Evolutionary conservation across 192 early-diverging fungal species (phyloP).

Genomic region (Coemansia sp.): DNA sequence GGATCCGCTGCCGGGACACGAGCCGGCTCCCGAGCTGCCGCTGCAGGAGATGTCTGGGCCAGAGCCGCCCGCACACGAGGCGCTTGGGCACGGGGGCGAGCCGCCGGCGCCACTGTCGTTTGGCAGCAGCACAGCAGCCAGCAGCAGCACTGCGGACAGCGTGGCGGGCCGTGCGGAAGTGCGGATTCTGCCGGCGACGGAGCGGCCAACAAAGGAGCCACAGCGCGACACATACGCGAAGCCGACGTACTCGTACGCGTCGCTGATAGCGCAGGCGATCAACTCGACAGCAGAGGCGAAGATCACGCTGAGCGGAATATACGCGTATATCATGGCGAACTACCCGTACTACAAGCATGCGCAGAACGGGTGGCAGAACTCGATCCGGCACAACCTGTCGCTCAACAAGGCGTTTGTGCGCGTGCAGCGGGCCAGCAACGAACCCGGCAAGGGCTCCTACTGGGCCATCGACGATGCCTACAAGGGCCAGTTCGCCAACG

Average conservation of each 20-base stretch:
- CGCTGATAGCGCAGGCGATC: slow-evolving; percentile 89
- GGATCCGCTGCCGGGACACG: slow-evolving; percentile 6
- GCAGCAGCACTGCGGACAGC: not conserved
- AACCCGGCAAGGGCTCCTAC: slow-evolving; percentile 92
- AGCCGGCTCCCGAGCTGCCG: slow-evolving; percentile 15
- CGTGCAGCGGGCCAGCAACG: slow-evolving; percentile 76
- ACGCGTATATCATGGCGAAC: slow-evolving; percentile 75
- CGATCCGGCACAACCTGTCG: slow-evolving; percentile 94
- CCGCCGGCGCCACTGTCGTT: slow-evolving; percentile 43
- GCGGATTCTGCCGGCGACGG: slow-evolving; percentile 45
- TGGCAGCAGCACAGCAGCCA: slow-evolving; percentile 10
- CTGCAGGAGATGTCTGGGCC: slow-evolving; percentile 8
- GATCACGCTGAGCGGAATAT: slow-evolving; percentile 86
- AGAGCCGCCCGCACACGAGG: not conserved
- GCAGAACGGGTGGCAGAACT: slow-evolving; percentile 94
- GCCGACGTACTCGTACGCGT: slow-evolving; percentile 85
- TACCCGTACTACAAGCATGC: slow-evolving; percentile 88
- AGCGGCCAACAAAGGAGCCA: slow-evolving; percentile 9
- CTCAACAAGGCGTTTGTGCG: slow-evolving; percentile 92
- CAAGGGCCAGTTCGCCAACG: slow-evolving; percentile 67
- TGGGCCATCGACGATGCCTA: slow-evolving; percentile 83
- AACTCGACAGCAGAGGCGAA: slow-evolving; percentile 65
- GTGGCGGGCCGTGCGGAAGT: slow-evolving; percentile 9
- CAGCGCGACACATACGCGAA: slow-evolving; percentile 46
- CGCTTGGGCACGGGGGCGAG: slow-evolving; percentile 5